Conservation (phyloP, 2,329 filamentous ascomycete genomes). For the Scleromitrula shiraiana region DNA sequence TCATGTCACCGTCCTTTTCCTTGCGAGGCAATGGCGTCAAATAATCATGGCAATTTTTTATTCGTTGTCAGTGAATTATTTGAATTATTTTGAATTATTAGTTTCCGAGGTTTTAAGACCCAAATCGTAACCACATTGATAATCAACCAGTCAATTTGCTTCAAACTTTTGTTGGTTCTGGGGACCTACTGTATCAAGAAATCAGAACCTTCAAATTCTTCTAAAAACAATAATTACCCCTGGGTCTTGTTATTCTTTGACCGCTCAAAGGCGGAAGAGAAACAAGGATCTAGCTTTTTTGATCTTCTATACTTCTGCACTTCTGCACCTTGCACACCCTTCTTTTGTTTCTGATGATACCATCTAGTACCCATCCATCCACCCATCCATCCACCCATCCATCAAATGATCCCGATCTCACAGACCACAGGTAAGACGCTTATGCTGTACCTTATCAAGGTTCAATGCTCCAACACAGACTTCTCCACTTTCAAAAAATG, state of each 20-base stretch:
- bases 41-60: slow-evolving; percentile 3
- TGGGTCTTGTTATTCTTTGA: slow-evolving; percentile 1
- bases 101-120: slow-evolving; percentile 2
- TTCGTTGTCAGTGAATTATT: background rate
- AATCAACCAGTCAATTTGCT: slow-evolving; percentile 1
- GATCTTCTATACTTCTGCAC: background rate
- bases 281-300: no score
- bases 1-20: background rate
- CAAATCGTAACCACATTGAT: background rate
- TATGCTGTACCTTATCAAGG: slow-evolving; percentile 2
- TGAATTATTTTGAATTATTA: background rate
- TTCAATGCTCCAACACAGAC: slow-evolving; percentile 4
- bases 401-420: slow-evolving; percentile 10
- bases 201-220: slow-evolving; percentile 1
- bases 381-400: slow-evolving; percentile 1
- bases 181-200: no score
- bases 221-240: background rate
- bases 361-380: slow-evolving; percentile 2
- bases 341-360: slow-evolving; percentile 9
- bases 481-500: background rate
- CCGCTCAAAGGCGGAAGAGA: slow-evolving; percentile 1
- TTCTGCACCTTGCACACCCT: background rate
- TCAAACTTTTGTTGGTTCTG: background rate
- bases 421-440: slow-evolving; percentile 7
- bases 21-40: slow-evolving; percentile 12